Percentiles rank a stretch among this genome's conserved stretches.
phyloP scores from a whole-genome alignment of 2,329 filamentous ascomycete species.

The Pestalotiopsis sp. region DNA sequence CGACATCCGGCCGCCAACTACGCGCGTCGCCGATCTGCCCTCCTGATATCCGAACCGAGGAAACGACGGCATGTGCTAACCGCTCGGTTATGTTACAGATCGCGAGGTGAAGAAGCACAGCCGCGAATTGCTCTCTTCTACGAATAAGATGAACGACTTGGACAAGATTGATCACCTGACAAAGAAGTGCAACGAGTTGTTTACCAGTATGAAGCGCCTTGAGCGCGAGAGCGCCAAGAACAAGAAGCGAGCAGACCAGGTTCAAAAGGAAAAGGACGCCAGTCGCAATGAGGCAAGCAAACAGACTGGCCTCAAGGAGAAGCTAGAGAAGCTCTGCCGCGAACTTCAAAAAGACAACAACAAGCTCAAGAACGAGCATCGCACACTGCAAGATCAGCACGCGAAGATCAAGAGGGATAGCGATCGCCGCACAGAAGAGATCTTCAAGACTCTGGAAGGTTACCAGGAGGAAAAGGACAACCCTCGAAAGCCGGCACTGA shows the following conservation, averaged over 20 bases:
- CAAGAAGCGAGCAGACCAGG: slow-evolving; percentile 89
- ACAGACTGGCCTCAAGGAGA: slow-evolving; percentile 89
- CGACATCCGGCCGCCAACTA: neutral
- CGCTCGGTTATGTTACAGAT: slow-evolving; percentile 37
- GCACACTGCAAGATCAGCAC: slow-evolving; percentile 84
- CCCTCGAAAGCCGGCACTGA: slow-evolving; percentile 76
- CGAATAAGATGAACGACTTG: slow-evolving; percentile 89
- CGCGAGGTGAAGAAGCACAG: slow-evolving; percentile 69
- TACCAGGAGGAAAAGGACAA: slow-evolving; percentile 87
- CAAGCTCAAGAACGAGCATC: slow-evolving; percentile 97
- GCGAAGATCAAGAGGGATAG: slow-evolving; percentile 81
- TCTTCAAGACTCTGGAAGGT: slow-evolving; percentile 84
- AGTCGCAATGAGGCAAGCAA: slow-evolving; percentile 87
- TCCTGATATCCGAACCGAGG: neutral
- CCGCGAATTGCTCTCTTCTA: slow-evolving; percentile 83
- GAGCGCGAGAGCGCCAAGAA: slow-evolving; percentile 95
- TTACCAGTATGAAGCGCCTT: slow-evolving; percentile 93
- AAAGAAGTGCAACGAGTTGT: slow-evolving; percentile 86
- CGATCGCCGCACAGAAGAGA: slow-evolving; percentile 79
- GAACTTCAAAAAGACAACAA: slow-evolving; percentile 98
- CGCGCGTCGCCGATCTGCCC: neutral
- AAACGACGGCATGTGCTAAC: neutral
- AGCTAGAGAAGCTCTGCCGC: slow-evolving; percentile 92
- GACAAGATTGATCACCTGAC: slow-evolving; percentile 90
- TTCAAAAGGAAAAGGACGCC: slow-evolving; percentile 96